Evolutionary conservation across 306 rosid species (phyloP), one percentile per base, ranked within the genome.

Genomic region (Castanopsis chinensis): DNA sequence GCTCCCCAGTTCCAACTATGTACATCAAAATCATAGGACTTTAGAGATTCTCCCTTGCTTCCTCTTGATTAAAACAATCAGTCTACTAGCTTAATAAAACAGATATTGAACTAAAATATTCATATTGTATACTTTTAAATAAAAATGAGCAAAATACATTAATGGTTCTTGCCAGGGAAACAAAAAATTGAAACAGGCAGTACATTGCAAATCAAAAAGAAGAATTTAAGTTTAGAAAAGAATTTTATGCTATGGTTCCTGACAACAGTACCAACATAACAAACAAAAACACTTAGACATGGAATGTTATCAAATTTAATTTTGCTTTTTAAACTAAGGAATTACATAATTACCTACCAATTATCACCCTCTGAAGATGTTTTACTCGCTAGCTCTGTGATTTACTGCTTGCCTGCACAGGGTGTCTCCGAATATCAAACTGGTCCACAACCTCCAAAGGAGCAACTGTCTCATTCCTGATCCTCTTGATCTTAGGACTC

Each of bases 401-500:
- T 25, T 56, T 80, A 52, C 80, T 79, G 74, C 65, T 57, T 72
- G 41, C 68, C 71, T 7, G 51, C 76, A 12, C 71, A 76, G 13
- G 78, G 82, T 71, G 72, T 25, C 86, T 77, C 65, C 91, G 79
- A 79, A 88, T 88, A 69, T 88, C 86, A 14, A 81, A 83, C 75
- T 76, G 72, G 63, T 88, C 83, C 18, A 88, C 89, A 27, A 5
- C 54, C 74, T 83, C 86, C 76, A 88, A 69, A 19, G 91, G 91
- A 73, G 80, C 76, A 43, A 72, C 81, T 5, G 91, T 75, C 85
- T 88, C 91, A 4, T 88, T 85, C 79, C 91, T 88, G 63, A 83
- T 81, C 75, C 91, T 84, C 81, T 81, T 83, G 63, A 88, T 83
- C 78, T 88, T 88, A 55, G 91, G 91, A 68, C 91, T 88, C 84